phyloP scores from a whole-genome alignment of 2,329 filamentous ascomycete species.

The Thelonectria rubi region DNA sequence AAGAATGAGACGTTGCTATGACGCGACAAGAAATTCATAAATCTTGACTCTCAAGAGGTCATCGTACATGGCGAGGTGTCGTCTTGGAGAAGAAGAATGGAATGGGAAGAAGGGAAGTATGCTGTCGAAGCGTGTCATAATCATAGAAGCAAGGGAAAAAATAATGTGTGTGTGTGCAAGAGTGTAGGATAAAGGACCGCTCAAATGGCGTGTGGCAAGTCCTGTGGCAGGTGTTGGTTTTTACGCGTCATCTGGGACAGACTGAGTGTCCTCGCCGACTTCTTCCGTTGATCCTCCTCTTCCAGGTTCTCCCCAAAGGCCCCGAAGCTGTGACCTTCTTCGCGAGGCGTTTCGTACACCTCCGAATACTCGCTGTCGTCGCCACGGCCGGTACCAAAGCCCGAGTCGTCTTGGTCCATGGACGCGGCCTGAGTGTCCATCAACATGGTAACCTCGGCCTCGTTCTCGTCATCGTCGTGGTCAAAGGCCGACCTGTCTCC shows the following conservation, averaged over 20 bases:
- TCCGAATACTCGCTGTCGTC: constrained; percentile 58
- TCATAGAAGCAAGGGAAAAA: constrained; percentile 8
- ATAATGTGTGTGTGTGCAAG: not conserved
- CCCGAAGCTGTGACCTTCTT: constrained; percentile 55
- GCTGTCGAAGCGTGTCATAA: constrained; percentile 15
- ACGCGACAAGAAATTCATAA: constrained; percentile 8
- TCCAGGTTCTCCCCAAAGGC: constrained; percentile 56
- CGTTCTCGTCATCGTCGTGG: constrained; percentile 52
- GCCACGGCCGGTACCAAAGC: constrained; percentile 48
- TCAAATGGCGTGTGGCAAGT: constrained; percentile 40
- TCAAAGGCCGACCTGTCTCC: constrained; percentile 54
- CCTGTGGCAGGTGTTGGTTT: constrained; percentile 34
- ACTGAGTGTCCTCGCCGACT: constrained; percentile 70
- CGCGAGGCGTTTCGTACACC: constrained; percentile 61
- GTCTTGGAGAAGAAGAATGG: not conserved
- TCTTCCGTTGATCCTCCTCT: constrained; percentile 54
- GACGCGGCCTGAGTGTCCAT: constrained; percentile 31
- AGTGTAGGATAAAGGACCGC: not conserved
- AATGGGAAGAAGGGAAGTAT: constrained; percentile 3
- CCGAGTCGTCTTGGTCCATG: constrained; percentile 48
- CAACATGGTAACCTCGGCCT: constrained; percentile 31
- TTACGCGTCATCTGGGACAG: constrained; percentile 65
- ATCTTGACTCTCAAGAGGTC: constrained; percentile 12
- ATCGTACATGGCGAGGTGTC: constrained; percentile 16
- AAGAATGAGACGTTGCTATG: constrained; percentile 9